phyloP scores from a whole-genome alignment of 768 basidiomycete species.

The Mycena capillaripes region DNA sequence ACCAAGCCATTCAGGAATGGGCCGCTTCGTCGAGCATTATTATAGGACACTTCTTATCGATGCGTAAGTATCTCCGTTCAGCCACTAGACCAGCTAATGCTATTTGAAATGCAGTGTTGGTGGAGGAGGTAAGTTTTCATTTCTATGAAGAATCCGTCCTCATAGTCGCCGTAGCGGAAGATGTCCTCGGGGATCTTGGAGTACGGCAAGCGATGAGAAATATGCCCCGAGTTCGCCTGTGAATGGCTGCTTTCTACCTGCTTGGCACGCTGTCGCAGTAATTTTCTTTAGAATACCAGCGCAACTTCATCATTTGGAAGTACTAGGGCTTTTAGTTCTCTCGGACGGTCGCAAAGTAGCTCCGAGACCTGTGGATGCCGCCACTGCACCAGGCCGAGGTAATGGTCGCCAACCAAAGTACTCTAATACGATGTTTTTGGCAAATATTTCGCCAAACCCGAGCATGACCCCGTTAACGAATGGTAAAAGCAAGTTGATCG shows the following conservation, averaged over 20 bases:
- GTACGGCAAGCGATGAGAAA: slow-evolving; percentile 83
- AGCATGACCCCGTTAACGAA: slow-evolving; percentile 97
- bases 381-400: slow-evolving; percentile 51
- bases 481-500: slow-evolving; percentile 88
- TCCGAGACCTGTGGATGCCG: slow-evolving; percentile 53
- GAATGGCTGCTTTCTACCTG: slow-evolving; percentile 22
- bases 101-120: slow-evolving; percentile 57
- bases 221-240: slow-evolving; percentile 82
- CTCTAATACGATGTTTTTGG: slow-evolving; percentile 77
- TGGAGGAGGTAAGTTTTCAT: slow-evolving; percentile 66
- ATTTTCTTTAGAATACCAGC: not conserved
- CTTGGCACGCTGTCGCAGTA: not conserved
- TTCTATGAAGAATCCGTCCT: slow-evolving; percentile 13
- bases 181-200: slow-evolving; percentile 85
- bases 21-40: slow-evolving; percentile 75
- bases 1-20: slow-evolving; percentile 59
- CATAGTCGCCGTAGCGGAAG: slow-evolving; percentile 64
- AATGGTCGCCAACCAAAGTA: slow-evolving; percentile 64
- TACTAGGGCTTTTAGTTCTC: slow-evolving; percentile 20
- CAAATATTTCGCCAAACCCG: slow-evolving; percentile 96
- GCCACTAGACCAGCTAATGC: not conserved
- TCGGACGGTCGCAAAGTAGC: slow-evolving; percentile 12
- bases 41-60: slow-evolving; percentile 78
- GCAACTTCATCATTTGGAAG: slow-evolving; percentile 21
- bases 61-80: slow-evolving; percentile 51